Evolutionary conservation across 2,329 filamentous ascomycete genomes (phyloP).

Genomic region (Pestalotiopsis sp.): DNA sequence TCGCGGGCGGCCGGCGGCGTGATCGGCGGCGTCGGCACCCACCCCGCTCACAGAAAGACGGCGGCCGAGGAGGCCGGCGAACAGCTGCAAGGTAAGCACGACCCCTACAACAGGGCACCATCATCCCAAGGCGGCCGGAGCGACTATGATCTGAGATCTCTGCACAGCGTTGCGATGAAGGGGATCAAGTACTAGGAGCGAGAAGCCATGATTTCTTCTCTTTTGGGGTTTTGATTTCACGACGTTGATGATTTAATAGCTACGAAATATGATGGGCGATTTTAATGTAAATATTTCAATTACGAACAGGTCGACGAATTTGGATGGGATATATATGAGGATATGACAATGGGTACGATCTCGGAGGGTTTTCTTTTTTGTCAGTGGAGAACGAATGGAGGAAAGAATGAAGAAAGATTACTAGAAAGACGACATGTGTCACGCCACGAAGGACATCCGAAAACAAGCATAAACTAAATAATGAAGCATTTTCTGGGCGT

Average conservation of each 20-base stretch:
- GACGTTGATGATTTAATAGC: neutral
- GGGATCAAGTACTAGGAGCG: conserved; percentile 25
- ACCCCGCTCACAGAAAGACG: neutral
- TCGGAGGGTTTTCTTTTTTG: neutral
- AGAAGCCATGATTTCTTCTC: too few relatives aligned
- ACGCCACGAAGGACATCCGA: neutral
- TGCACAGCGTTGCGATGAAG: conserved; percentile 32
- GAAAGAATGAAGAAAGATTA: neutral
- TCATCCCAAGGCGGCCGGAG: neutral
- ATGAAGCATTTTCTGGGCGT: neutral
- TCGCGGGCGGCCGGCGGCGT: neutral
- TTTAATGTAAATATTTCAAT: too few relatives aligned
- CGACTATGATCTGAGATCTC: conserved; percentile 21
- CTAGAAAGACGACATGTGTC: neutral
- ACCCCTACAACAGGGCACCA: neutral
- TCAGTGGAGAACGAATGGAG: neutral
- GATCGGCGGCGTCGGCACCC: neutral
- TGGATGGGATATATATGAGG: neutral
- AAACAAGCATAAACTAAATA: neutral
- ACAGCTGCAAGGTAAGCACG: neutral
- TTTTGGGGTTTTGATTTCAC: neutral
- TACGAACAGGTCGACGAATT: too few relatives aligned
- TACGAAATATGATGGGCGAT: too few relatives aligned
- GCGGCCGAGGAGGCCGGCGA: neutral
- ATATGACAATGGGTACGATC: neutral